Conservation (phyloP, 345 rosid species). For the Sapria himalayana region DNA sequence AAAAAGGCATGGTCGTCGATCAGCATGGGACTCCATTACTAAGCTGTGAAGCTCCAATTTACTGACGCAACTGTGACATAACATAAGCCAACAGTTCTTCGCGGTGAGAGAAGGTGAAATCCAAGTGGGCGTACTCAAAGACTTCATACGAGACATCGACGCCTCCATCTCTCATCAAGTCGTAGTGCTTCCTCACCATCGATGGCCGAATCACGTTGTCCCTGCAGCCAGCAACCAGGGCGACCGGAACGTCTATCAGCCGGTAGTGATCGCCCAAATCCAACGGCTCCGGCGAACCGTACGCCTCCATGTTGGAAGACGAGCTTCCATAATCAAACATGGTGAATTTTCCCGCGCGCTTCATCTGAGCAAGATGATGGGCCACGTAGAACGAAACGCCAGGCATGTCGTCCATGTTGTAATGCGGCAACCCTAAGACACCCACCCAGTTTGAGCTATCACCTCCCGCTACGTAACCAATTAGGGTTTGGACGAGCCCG, state of each 20-base stretch:
- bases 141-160: slow-evolving; percentile 56
- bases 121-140: slow-evolving; percentile 81
- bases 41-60: too few relatives aligned
- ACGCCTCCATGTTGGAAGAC: slow-evolving; percentile 39
- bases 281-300: slow-evolving; percentile 66
- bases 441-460: slow-evolving; percentile 99
- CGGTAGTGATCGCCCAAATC: slow-evolving; percentile 58
- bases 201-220: slow-evolving; percentile 65
- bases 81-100: slow-evolving; percentile 72
- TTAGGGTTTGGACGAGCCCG: slow-evolving; percentile 78
- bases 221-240: slow-evolving; percentile 67
- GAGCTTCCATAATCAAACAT: slow-evolving; percentile 72
- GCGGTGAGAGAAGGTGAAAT: slow-evolving; percentile 78
- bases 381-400: slow-evolving; percentile 68
- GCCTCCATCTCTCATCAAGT: slow-evolving; percentile 41
- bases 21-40: too few relatives aligned
- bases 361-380: slow-evolving; percentile 78
- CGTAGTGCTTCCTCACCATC: slow-evolving; percentile 71
- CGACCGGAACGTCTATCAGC: slow-evolving; percentile 53
- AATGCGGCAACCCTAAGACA: slow-evolving; percentile 74
- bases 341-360: slow-evolving; percentile 40
- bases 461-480: slow-evolving; percentile 78
- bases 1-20: too few relatives aligned
- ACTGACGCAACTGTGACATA: slow-evolving; percentile 59
- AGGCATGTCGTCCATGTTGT: slow-evolving; percentile 97